Percentiles rank a stretch among this genome's conserved stretches.
Evolutionary conservation across 768 basidiomycete species (phyloP).

Genomic region (Candolleomyces efflorescens): DNA sequence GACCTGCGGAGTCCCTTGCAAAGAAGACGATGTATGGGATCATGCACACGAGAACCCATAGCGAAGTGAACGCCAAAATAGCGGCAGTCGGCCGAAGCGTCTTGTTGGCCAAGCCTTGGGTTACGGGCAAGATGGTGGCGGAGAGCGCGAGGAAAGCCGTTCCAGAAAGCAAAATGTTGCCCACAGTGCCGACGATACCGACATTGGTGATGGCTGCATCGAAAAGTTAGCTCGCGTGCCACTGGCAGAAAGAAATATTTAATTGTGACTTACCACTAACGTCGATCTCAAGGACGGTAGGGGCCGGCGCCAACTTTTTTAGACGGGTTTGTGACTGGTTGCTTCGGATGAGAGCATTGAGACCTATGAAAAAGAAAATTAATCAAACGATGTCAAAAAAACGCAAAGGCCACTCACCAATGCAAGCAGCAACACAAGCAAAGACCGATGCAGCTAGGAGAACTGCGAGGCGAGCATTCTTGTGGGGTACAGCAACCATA

Average conservation of each 20-base stretch:
- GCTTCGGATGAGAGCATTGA: slow-evolving; percentile 40
- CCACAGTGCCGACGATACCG: slow-evolving; percentile 29
- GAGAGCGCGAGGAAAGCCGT: slow-evolving; percentile 8
- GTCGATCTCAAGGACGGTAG: slow-evolving; percentile 33
- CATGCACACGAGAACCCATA: slow-evolving; percentile 47
- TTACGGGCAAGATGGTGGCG: slow-evolving; percentile 3
- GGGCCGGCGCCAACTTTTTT: slow-evolving; percentile 25
- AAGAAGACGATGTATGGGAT: slow-evolving; percentile 45
- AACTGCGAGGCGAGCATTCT: neutral
- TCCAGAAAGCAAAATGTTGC: slow-evolving; percentile 11
- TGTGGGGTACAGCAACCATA: neutral
- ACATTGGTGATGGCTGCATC: slow-evolving; percentile 33
- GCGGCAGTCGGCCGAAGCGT: slow-evolving; percentile 16
- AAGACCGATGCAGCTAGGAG: neutral
- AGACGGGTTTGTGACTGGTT: slow-evolving; percentile 32
- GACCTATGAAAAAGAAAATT: slow-evolving; percentile 20
- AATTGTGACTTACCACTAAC: slow-evolving; percentile 23
- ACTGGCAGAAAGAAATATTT: neutral
- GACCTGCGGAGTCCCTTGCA: slow-evolving; percentile 38
- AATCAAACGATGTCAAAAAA: neutral
- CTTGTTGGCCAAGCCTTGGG: slow-evolving; percentile 1
- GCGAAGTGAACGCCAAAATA: slow-evolving; percentile 36
- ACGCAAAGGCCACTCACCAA: neutral
- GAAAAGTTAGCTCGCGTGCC: neutral
- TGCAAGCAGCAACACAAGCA: slow-evolving; percentile 6